These are phyloP conservation scores for Blattamonas nauphoetae DNA, from an alignment of 78 protist species.

Conservation along the genomic window DNA sequence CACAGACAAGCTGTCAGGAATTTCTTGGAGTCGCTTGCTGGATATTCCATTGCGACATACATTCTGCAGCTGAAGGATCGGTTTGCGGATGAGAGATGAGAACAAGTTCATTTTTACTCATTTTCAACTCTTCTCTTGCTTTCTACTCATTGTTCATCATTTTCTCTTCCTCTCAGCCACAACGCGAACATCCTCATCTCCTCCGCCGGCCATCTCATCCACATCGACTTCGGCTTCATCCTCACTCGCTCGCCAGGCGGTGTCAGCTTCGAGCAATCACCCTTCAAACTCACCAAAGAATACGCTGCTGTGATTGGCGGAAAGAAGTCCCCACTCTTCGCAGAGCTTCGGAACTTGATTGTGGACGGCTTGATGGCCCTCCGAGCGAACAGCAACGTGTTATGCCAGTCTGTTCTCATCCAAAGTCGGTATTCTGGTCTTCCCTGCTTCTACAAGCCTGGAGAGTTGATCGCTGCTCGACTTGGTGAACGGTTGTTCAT, in stretches of 20 bases:
- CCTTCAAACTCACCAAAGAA: conserved; percentile 24
- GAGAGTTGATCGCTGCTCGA: no score
- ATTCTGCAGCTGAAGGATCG: background rate
- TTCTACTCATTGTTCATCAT: no score
- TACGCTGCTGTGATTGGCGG: conserved; percentile 26
- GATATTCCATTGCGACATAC: conserved; percentile 3
- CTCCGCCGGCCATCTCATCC: conserved; percentile 25
- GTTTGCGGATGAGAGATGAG: background rate
- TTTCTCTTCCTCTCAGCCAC: no score
- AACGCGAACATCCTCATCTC: conserved; percentile 36
- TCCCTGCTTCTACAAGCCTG: no score
- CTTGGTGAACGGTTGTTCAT: no score
- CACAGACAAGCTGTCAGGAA: background rate
- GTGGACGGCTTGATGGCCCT: background rate
- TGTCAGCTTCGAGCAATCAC: conserved; percentile 21
- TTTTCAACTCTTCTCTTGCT: no score
- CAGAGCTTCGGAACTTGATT: background rate
- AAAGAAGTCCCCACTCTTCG: background rate
- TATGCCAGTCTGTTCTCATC: no score
- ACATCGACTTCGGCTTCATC: conserved; percentile 39
- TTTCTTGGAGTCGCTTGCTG: background rate
- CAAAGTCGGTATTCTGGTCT: no score
- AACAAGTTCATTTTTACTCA: no score
- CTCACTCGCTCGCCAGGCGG: conserved; percentile 26
- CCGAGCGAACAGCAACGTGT: no score